Evolutionary conservation across 441 rosid species (phyloP).

Genomic region (Breynia disticha): DNA sequence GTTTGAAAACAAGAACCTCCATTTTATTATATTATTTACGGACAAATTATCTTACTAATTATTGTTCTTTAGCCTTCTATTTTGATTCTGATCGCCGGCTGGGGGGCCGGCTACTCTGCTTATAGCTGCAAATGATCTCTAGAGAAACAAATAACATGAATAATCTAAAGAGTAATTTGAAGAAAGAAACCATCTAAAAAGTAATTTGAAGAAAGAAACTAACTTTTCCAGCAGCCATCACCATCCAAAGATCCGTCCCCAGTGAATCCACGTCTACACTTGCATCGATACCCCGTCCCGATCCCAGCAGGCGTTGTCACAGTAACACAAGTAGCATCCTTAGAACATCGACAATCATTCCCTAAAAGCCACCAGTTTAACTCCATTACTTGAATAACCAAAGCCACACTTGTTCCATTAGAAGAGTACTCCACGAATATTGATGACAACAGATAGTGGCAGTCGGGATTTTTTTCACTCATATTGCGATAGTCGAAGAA

Average conservation of each 20-base stretch:
- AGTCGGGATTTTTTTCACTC: slow-evolving; percentile 15
- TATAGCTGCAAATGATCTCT: too few species aligned
- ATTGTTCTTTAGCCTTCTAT: too few species aligned
- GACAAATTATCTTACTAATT: too few species aligned
- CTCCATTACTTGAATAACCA: slow-evolving; percentile 48
- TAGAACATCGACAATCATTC: slow-evolving; percentile 31
- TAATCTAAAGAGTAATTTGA: too few species aligned
- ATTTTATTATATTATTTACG: too few species aligned
- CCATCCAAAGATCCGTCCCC: too few species aligned
- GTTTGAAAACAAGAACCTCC: too few species aligned
- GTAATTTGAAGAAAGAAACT: slow-evolving; percentile 14
- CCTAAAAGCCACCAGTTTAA: slow-evolving; percentile 75
- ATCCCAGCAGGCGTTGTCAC: slow-evolving; percentile 18
- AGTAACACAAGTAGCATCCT: slow-evolving; percentile 25
- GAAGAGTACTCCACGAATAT: slow-evolving; percentile 29
- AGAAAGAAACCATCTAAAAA: background rate
- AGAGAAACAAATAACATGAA: too few species aligned
- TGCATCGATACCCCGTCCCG: slow-evolving; percentile 40
- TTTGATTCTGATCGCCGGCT: too few species aligned
- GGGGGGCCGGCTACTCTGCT: too few species aligned
- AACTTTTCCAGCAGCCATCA: slow-evolving; percentile 59
- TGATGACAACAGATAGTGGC: slow-evolving; percentile 45
- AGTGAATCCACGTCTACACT: slow-evolving; percentile 40
- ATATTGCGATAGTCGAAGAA: slow-evolving; percentile 20
- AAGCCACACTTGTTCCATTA: slow-evolving; percentile 22